These are phyloP conservation scores for Exophiala mesophila DNA, from an alignment of 2,329 filamentous ascomycete genomes.

Conservation along the genomic window DNA sequence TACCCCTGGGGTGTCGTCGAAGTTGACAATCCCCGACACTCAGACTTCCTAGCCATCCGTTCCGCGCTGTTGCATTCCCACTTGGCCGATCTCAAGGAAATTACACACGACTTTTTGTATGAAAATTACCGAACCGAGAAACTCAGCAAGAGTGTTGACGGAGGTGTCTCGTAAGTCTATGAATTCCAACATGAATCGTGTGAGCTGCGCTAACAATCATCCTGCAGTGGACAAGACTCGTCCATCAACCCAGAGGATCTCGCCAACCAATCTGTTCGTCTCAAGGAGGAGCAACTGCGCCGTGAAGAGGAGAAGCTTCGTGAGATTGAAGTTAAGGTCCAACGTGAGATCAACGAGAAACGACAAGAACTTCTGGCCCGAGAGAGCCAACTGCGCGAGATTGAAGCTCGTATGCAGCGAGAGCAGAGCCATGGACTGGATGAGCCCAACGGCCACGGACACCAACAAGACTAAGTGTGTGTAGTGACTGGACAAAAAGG, in stretches of 20 bases:
- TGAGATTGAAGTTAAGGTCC: slow-evolving; percentile 99
- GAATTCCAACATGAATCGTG: slow-evolving; percentile 14
- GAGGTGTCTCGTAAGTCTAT: slow-evolving; percentile 75
- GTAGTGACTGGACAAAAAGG: not conserved
- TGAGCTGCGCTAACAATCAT: too few relatives aligned
- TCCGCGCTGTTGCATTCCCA: slow-evolving; percentile 96
- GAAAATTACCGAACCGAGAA: slow-evolving; percentile 99
- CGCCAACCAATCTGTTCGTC: slow-evolving; percentile 90
- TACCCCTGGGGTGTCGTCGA: slow-evolving; percentile 99
- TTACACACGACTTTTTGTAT: slow-evolving; percentile 99
- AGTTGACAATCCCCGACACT: slow-evolving; percentile 98
- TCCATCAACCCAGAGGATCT: slow-evolving; percentile 98
- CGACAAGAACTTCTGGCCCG: slow-evolving; percentile 94
- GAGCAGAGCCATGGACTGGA: slow-evolving; percentile 55
- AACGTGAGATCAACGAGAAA: slow-evolving; percentile 99
- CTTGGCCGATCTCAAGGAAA: slow-evolving; percentile 97
- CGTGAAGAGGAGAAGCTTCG: slow-evolving; percentile 99
- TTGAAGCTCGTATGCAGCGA: slow-evolving; percentile 94
- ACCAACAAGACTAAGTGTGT: slow-evolving; percentile 15
- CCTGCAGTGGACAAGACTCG: slow-evolving; percentile 58
- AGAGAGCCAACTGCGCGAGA: slow-evolving; percentile 96
- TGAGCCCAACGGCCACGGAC: slow-evolving; percentile 30
- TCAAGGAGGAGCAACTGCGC: slow-evolving; percentile 99
- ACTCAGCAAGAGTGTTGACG: slow-evolving; percentile 98
- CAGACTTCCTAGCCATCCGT: slow-evolving; percentile 94